These are phyloP conservation scores for Talaromyces verruculosus DNA, from an alignment of 2,329 filamentous ascomycete species.

Conservation along the genomic window DNA sequence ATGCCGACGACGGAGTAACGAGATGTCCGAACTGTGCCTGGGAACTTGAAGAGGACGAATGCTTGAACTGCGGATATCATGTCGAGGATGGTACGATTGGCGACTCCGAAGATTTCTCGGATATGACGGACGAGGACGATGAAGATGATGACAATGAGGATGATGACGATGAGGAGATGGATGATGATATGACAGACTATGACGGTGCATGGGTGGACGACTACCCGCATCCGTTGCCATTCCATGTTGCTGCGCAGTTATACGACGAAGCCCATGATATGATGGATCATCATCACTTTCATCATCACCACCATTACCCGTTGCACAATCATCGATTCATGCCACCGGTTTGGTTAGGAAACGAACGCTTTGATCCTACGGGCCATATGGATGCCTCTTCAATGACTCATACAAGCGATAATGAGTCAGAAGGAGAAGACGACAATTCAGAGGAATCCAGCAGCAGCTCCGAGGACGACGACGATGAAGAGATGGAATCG, in stretches of 20 bases:
- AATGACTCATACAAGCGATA: constrained; percentile 12
- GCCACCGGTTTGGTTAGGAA: background rate
- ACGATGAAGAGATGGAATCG: constrained; percentile 33
- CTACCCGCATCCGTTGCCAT: constrained; percentile 20
- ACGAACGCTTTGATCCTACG: background rate
- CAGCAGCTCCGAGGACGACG: constrained; percentile 21
- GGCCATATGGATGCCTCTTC: constrained; percentile 5
- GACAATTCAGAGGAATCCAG: constrained; percentile 21
- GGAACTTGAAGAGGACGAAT: constrained; percentile 61
- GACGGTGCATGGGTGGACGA: background rate
- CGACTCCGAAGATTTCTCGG: constrained; percentile 37
- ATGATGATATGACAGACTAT: constrained; percentile 12
- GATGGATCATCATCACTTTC: constrained; percentile 6
- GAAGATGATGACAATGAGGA: constrained; percentile 33
- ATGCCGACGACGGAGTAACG: constrained; percentile 60
- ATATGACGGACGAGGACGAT: constrained; percentile 45
- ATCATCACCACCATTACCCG: constrained; percentile 17
- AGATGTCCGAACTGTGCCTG: constrained; percentile 63
- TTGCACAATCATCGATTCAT: constrained; percentile 10
- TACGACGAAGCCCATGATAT: constrained; percentile 18
- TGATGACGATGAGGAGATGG: constrained; percentile 30
- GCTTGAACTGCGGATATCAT: constrained; percentile 56
- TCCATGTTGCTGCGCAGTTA: constrained; percentile 22
- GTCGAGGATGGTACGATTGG: constrained; percentile 44
- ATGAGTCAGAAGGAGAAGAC: constrained; percentile 2